These are phyloP conservation scores for Calonectria honghensis DNA, from an alignment of 2,329 filamentous ascomycete genomes.

Conservation along the genomic window DNA sequence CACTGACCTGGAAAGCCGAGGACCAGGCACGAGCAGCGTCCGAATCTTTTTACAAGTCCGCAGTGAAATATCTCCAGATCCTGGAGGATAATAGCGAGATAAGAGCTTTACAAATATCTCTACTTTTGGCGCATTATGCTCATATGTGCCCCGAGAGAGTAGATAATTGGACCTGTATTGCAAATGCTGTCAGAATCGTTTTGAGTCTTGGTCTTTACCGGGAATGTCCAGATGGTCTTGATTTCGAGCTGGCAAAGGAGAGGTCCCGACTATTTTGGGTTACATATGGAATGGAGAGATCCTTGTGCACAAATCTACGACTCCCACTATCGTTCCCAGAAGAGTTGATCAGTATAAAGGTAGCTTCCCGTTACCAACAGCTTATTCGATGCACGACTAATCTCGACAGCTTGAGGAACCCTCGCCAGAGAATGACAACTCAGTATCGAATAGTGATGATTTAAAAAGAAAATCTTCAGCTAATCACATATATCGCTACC, in stretches of 20 bases:
- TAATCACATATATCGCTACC: conserved; percentile 19
- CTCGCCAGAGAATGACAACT: background rate
- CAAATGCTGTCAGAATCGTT: conserved; percentile 23
- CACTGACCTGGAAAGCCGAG: conserved; percentile 15
- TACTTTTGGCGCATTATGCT: conserved; percentile 17
- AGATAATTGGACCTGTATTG: conserved; percentile 21
- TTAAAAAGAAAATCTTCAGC: conserved; percentile 22
- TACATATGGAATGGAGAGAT: conserved; percentile 21
- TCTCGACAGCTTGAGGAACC: background rate
- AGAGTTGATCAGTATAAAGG: conserved; percentile 9
- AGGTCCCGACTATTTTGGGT: conserved; percentile 9
- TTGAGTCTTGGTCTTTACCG: conserved; percentile 7
- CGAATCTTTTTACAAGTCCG: conserved; percentile 21
- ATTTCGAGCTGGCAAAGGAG: background rate
- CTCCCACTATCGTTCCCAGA: conserved; percentile 9
- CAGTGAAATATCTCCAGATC: background rate
- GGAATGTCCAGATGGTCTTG: background rate
- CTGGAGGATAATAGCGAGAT: conserved; percentile 16
- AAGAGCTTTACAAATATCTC: conserved; percentile 13
- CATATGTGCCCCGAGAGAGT: conserved; percentile 18
- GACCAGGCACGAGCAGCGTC: conserved; percentile 6
- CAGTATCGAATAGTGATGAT: background rate
- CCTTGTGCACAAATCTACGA: conserved; percentile 5
- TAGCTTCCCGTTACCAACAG: background rate
- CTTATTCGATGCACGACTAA: background rate